phyloP scores from a whole-genome alignment of 1,284 basidiomycete species.

The Phlebopus sp. region DNA sequence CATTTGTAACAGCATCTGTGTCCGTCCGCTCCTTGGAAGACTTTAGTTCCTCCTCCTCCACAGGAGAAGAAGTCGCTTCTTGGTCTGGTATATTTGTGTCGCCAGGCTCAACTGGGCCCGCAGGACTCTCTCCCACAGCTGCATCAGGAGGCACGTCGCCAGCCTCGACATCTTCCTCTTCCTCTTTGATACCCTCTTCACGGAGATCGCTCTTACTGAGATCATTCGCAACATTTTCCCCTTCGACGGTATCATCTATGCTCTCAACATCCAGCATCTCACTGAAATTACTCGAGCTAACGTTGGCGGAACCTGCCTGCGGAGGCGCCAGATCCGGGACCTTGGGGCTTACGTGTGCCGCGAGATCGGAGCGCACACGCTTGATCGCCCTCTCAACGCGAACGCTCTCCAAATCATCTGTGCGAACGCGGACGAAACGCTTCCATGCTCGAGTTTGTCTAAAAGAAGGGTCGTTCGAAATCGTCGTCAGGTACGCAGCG shows the following conservation, averaged over 20 bases:
- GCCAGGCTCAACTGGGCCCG: conserved; percentile 15
- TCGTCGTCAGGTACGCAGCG: conserved; percentile 73
- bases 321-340: conserved; percentile 17
- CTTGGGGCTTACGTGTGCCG: conserved; percentile 52
- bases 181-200: conserved; percentile 33
- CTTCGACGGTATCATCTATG: conserved; percentile 26
- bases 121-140: conserved; percentile 13
- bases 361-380: conserved; percentile 81
- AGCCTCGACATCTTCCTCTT: conserved; percentile 28
- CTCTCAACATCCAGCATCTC: conserved; percentile 31
- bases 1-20: conserved; percentile 22
- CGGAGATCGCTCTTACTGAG: conserved; percentile 14
- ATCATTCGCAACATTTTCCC: conserved; percentile 18
- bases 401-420: conserved; percentile 83
- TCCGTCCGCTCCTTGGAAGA: conserved; percentile 20
- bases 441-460: conserved; percentile 74
- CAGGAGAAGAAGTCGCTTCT: conserved; percentile 9
- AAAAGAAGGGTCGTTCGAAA: conserved; percentile 65
- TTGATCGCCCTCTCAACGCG: conserved; percentile 85
- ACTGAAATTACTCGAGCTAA: conserved; percentile 28
- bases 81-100: conserved; percentile 28
- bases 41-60: conserved; percentile 19
- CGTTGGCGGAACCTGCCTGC: conserved; percentile 22
- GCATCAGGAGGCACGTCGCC: conserved; percentile 9
- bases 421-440: conserved; percentile 80